phyloP scores from a whole-genome alignment of 1,284 basidiomycete species.

The Somion occarium region DNA sequence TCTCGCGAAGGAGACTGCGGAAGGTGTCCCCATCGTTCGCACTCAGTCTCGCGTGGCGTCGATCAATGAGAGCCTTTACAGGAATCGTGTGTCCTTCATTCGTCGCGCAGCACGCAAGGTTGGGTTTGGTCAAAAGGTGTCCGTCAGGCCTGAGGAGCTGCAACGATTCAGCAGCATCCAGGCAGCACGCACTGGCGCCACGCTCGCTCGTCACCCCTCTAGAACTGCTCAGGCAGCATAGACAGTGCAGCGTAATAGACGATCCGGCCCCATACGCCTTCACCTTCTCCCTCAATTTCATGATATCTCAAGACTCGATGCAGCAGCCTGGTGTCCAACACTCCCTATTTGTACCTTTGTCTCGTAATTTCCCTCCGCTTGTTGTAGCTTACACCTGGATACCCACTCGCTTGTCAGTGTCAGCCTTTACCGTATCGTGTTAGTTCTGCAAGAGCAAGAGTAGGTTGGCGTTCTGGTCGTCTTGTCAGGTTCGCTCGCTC shows the following conservation, averaged over 20 bases:
- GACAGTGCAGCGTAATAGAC: background rate
- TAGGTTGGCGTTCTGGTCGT: background rate
- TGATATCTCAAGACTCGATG: background rate
- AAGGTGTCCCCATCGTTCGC: conserved; percentile 77
- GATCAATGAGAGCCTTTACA: conserved; percentile 91
- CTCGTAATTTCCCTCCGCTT: background rate
- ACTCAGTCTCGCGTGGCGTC: conserved; percentile 89
- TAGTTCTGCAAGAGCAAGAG: background rate
- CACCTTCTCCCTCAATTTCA: background rate
- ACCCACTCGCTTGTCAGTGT: background rate
- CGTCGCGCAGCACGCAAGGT: conserved; percentile 81
- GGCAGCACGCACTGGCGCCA: conserved; percentile 70
- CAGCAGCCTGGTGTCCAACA: background rate
- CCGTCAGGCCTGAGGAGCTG: conserved; percentile 79
- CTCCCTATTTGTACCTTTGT: background rate
- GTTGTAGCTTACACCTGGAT: background rate
- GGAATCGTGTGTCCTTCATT: conserved; percentile 88
- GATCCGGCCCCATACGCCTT: background rate
- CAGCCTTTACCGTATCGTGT: no score
- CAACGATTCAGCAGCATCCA: conserved; percentile 83
- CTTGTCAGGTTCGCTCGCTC: background rate
- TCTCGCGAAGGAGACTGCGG: conserved; percentile 39
- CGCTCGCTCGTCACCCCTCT: conserved; percentile 75
- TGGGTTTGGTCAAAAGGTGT: conserved; percentile 78
- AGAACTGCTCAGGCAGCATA: conserved; percentile 31